Percentiles rank a stretch among this genome's conserved stretches.
Evolutionary conservation across 75 land plant species (phyloP).

Genomic region (Sequoiadendron giganteum): DNA sequence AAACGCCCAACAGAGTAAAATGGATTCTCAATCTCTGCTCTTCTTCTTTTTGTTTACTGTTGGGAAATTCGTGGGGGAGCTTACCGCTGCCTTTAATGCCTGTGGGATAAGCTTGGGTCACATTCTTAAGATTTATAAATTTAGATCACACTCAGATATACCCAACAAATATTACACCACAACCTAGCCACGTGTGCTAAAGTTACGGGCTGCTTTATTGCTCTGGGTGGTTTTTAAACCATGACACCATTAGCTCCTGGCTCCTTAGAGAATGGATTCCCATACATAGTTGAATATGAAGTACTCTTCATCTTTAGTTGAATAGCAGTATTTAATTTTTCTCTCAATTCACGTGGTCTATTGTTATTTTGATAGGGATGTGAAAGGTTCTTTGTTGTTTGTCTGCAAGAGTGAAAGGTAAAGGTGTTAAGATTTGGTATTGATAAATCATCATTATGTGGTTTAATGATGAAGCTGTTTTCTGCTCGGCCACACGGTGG

Average conservation of each 20-base stretch:
- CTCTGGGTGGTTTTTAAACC: neutral
- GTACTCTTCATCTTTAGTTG: neutral
- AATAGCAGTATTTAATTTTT: neutral
- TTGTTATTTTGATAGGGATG: neutral
- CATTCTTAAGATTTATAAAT: neutral
- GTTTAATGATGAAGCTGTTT: neutral
- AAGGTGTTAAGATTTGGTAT: neutral
- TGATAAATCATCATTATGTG: neutral
- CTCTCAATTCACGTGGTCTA: neutral
- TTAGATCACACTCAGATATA: neutral
- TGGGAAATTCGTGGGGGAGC: neutral
- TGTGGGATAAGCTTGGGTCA: neutral
- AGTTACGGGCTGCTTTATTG: neutral
- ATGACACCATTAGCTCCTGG: neutral
- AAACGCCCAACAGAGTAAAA: neutral
- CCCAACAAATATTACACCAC: neutral
- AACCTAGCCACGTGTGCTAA: neutral
- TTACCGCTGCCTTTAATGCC: neutral
- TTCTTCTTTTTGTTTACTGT: neutral
- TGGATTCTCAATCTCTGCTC: neutral
- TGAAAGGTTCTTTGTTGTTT: neutral
- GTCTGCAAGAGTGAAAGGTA: neutral
- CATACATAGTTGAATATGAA: neutral
- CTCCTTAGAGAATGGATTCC: neutral
- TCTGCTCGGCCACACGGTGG: neutral